Conservation (phyloP, 495 filamentous ascomycete genomes). For the Penicillium longicatenatum region DNA sequence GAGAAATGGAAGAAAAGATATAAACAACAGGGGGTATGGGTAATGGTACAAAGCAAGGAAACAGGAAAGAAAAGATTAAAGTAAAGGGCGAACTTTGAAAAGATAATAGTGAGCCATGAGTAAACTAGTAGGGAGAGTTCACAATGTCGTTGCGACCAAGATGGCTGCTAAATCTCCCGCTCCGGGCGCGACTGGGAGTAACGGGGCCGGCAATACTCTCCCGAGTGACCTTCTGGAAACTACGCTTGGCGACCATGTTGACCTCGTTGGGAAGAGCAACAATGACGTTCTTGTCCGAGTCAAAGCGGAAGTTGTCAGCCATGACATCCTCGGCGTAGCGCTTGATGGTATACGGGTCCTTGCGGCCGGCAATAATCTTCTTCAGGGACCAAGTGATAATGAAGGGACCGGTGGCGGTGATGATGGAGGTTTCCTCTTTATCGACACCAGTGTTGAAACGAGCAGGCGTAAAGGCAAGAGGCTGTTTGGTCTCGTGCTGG, state of each 20-base stretch:
- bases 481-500: conserved; percentile 87
- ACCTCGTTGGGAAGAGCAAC: conserved; percentile 96
- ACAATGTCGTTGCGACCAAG: conserved; percentile 78
- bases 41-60: conserved; percentile 30
- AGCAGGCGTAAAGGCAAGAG: conserved; percentile 84
- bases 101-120: neutral
- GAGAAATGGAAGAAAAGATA: conserved; percentile 9
- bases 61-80: conserved; percentile 6
- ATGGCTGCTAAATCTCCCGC: conserved; percentile 50
- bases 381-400: conserved; percentile 96
- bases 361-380: conserved; percentile 75
- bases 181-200: conserved; percentile 51
- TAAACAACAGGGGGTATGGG: conserved; percentile 45
- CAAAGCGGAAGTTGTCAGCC: conserved; percentile 99
- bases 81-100: conserved; percentile 12
- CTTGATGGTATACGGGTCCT: conserved; percentile 93
- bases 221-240: conserved; percentile 83
- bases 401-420: conserved; percentile 96
- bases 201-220: conserved; percentile 81
- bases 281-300: conserved; percentile 95
- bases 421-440: conserved; percentile 80
- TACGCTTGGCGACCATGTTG: conserved; percentile 88
- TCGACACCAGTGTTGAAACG: conserved; percentile 92
- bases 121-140: conserved; percentile 73
- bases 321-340: conserved; percentile 93